Percentiles rank a stretch among this genome's conserved stretches.
Evolutionary conservation across 1,139 yeast genomes (phyloP).

Genomic region (Taiozyma sp.): DNA sequence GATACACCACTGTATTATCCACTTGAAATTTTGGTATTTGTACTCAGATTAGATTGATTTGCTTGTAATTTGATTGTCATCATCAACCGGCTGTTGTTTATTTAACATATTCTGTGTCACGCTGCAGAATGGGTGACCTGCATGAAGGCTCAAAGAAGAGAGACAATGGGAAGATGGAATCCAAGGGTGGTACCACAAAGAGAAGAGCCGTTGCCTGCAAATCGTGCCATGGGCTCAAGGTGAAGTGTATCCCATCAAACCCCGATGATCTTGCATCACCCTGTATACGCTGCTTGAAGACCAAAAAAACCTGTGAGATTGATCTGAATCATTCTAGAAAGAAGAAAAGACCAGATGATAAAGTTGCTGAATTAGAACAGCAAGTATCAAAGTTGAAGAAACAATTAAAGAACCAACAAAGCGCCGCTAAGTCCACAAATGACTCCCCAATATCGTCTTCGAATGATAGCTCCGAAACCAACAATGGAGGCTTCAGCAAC

Average conservation of each 20-base stretch:
- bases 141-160: neutral
- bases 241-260: constrained; percentile 75
- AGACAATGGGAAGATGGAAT: neutral
- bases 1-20: neutral
- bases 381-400: constrained; percentile 29
- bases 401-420: constrained; percentile 12
- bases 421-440: neutral
- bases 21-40: neutral
- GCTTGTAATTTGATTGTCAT: neutral
- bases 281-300: constrained; percentile 69
- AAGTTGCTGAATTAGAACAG: constrained; percentile 32
- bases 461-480: constrained; percentile 6
- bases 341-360: constrained; percentile 37
- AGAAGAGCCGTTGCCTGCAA: constrained; percentile 65
- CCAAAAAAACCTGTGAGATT: constrained; percentile 61
- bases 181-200: constrained; percentile 4
- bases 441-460: constrained; percentile 8
- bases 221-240: constrained; percentile 76
- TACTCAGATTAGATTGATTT: neutral
- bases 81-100: neutral
- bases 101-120: neutral
- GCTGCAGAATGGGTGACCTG: neutral
- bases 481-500: neutral
- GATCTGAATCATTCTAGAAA: constrained; percentile 59
- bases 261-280: constrained; percentile 42